Base-by-base conservation (phyloP, 2,329 filamentous ascomycete species). In the Arthrobotrys musiformis region DNA sequence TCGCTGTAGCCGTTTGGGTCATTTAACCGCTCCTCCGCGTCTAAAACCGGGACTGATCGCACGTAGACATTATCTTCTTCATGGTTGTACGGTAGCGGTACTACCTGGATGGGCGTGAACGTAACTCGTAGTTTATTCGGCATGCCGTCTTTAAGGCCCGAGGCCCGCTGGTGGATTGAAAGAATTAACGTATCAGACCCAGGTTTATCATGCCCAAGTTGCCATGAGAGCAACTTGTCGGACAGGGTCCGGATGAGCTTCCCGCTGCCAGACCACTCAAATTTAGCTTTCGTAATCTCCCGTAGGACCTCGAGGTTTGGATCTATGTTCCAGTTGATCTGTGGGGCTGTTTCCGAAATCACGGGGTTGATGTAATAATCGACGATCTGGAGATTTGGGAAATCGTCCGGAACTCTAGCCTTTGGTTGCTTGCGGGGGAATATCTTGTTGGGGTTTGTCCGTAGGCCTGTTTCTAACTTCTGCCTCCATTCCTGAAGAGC, bases 341-440 rank as follows among this genome's bases (percentile, higher is more conserved):
- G 64, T 8, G 69, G 70, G 11, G 50, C 37, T 24, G 78, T 52
- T 28, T 72, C 75, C 33, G 94, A 97, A 2, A 97, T 91, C 0
- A 91, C 90, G 0, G 95, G 95, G 81, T 94, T 90, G 0, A 92
- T 94, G 80, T 99, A 99, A 81, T 93, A 97, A 9, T 91, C 87
- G 19, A 98, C 85, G 6, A 97, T 89, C 46, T 93, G 91, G 54
- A 88, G 84, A 78, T 92, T 90, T 0, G 95, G 95, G 79, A 98
- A 99, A 37, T 88, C 86, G 0, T 92, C 90, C 0, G 94, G 94
- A 33, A 99, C 91, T 2, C 84, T 85, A 54, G 97, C 84, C 1
- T 89, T 88, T 79, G 89, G 91, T 81, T 95, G 93, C 81, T 89
- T 93, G 13, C 88, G 89, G 46, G 89, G 88, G 83, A 99, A 99